A percentile compares a stretch with the other conserved stretches of the same genome.
These are phyloP conservation scores for Malassezia brasiliensis DNA, from an alignment of 1,284 basidiomycete genomes.

Conservation along the genomic window DNA sequence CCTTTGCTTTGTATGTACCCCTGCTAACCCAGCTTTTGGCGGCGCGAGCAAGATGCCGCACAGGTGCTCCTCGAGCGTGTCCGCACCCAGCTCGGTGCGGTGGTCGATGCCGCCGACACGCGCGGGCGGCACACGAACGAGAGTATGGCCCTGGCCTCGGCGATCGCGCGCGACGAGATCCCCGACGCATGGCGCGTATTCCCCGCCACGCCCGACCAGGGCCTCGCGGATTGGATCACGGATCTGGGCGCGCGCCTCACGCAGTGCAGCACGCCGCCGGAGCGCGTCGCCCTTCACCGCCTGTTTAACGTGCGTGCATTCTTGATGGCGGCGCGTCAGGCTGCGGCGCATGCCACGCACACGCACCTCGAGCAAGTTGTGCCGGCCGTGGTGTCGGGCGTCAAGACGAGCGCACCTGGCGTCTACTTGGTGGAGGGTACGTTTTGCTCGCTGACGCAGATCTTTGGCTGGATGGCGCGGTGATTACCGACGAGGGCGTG, in stretches of 20 bases:
- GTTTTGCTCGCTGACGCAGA: background rate
- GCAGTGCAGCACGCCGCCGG: constrained; percentile 17
- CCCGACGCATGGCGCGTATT: constrained; percentile 33
- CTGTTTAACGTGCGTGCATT: constrained; percentile 41
- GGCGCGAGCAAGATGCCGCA: constrained; percentile 36
- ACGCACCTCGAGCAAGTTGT: constrained; percentile 36
- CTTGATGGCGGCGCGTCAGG: constrained; percentile 45
- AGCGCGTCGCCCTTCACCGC: constrained; percentile 30
- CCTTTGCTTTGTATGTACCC: background rate
- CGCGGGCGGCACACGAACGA: constrained; percentile 37
- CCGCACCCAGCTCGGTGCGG: constrained; percentile 28
- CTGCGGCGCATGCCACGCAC: constrained; percentile 27
- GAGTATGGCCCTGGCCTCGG: constrained; percentile 29
- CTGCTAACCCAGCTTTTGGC: constrained; percentile 38
- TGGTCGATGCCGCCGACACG: constrained; percentile 31
- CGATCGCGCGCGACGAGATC: constrained; percentile 32
- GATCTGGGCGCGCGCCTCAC: constrained; percentile 31
- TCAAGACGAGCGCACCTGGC: constrained; percentile 11
- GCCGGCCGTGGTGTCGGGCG: constrained; percentile 19
- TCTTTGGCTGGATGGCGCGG: constrained; percentile 36
- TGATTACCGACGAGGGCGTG: constrained; percentile 21
- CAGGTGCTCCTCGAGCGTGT: constrained; percentile 26
- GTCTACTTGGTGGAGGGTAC: constrained; percentile 19
- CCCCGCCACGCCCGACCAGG: constrained; percentile 27
- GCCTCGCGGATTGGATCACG: constrained; percentile 35